These are phyloP conservation scores for Reutealis trisperma DNA, from an alignment of 345 rosid species.

Conservation along the genomic window DNA sequence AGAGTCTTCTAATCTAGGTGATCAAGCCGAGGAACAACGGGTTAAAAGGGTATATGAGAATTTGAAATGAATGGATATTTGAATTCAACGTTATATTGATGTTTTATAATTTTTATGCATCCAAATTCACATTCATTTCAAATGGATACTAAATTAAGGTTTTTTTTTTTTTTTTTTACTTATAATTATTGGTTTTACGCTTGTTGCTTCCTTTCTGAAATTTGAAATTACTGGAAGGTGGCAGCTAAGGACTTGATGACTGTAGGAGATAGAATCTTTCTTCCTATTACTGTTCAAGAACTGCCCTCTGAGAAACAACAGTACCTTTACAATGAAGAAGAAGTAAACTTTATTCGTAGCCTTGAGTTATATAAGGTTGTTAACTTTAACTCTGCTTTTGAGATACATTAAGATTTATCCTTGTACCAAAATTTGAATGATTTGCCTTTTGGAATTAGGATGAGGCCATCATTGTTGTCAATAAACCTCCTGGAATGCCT, in stretches of 20 bases:
- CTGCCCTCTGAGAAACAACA: slow-evolving; percentile 45
- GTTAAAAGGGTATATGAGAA: slow-evolving; percentile 58
- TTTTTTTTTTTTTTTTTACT: background rate
- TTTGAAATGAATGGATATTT: no score
- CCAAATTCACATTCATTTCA: no score
- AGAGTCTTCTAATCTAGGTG: slow-evolving; percentile 40
- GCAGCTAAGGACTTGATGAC: slow-evolving; percentile 74
- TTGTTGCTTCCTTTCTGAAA: slow-evolving; percentile 26
- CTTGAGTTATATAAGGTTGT: slow-evolving; percentile 78
- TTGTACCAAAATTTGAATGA: slow-evolving; percentile 9
- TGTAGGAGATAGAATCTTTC: slow-evolving; percentile 70
- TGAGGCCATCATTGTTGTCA: slow-evolving; percentile 67
- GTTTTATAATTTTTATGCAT: no score
- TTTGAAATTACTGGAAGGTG: slow-evolving; percentile 52
- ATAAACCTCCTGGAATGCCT: slow-evolving; percentile 91
- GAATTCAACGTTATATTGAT: no score
- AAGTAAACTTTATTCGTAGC: slow-evolving; percentile 60
- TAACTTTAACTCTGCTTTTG: slow-evolving; percentile 13
- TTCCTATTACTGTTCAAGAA: slow-evolving; percentile 57
- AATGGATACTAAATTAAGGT: background rate
- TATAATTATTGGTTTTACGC: background rate
- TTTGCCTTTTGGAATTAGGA: slow-evolving; percentile 55
- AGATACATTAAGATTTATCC: background rate
- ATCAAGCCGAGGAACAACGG: slow-evolving; percentile 36
- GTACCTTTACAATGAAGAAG: slow-evolving; percentile 52